Percentiles rank a stretch among this genome's conserved stretches.
These are phyloP conservation scores for Fusarium caatingaense DNA, from an alignment of 2,329 filamentous ascomycete species.

Conservation along the genomic window DNA sequence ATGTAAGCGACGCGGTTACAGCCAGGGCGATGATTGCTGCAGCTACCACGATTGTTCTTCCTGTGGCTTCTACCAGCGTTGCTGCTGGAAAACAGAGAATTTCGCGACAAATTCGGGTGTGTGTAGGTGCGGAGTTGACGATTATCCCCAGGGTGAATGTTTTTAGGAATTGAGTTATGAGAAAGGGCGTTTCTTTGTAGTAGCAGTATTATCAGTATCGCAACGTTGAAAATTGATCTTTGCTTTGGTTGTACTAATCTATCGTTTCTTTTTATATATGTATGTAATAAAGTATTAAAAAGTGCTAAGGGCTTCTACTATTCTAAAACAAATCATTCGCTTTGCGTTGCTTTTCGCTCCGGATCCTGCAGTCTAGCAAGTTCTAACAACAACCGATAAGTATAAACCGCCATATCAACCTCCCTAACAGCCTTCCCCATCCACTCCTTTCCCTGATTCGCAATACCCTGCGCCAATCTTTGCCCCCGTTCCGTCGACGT, in stretches of 20 bases:
- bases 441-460: slow-evolving; percentile 66
- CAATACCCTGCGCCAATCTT: slow-evolving; percentile 61
- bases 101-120: neutral
- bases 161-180: fast-evolving
- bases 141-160: neutral
- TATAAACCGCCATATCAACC: slow-evolving; percentile 69
- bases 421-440: slow-evolving; percentile 63
- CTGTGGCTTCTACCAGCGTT: neutral
- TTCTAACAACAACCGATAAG: slow-evolving; percentile 71
- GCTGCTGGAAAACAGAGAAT: neutral
- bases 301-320: neutral
- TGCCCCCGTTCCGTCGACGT: slow-evolving; percentile 59
- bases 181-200: neutral
- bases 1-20: neutral
- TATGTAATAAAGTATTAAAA: neutral
- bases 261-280: neutral
- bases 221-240: neutral
- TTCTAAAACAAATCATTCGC: neutral
- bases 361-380: slow-evolving; percentile 57
- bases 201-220: fast-evolving
- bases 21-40: neutral
- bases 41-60: no score
- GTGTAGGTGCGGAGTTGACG: neutral
- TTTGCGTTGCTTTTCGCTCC: slow-evolving; percentile 8
- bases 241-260: neutral